Conservation (phyloP, 345 rosid genomes). For the Pugionium cornutum region DNA sequence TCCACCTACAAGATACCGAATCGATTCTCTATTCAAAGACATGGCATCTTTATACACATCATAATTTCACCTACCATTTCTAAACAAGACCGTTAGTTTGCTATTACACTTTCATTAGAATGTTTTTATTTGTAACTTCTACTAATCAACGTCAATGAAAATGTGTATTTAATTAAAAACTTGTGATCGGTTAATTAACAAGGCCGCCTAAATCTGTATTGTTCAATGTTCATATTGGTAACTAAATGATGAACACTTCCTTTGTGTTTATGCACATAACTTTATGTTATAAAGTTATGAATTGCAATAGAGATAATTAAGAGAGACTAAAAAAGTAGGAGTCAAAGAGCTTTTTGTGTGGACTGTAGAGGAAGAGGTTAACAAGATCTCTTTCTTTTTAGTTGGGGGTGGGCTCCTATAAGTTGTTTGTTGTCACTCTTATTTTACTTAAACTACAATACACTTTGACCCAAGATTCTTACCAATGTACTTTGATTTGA, state of each 20-base stretch:
- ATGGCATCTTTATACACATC: conserved; percentile 24
- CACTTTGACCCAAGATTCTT: conserved; percentile 36
- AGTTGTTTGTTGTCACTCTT: conserved; percentile 34
- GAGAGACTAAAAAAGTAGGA: conserved; percentile 35
- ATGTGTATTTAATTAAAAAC: neutral
- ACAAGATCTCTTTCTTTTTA: conserved; percentile 56
- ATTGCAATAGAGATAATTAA: conserved; percentile 18
- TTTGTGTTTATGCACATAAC: conserved; percentile 34
- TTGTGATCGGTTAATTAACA: conserved; percentile 7
- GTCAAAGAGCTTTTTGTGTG: conserved; percentile 44
- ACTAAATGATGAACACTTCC: conserved; percentile 38
- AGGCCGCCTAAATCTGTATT: conserved; percentile 1
- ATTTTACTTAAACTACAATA: conserved; percentile 25
- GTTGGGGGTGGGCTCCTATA: conserved; percentile 51
- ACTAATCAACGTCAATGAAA: too few species aligned
- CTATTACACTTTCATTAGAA: too few species aligned
- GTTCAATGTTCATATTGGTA: conserved; percentile 17
- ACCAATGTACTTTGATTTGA: conserved; percentile 28
- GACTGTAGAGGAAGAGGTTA: conserved; percentile 47
- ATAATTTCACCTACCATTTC: conserved; percentile 1
- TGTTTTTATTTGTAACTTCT: too few species aligned
- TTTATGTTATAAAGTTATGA: conserved; percentile 14
- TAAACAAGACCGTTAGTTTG: neutral
- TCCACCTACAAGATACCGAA: conserved; percentile 40
- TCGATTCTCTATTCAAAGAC: conserved; percentile 40